Conservation (phyloP, 495 filamentous ascomycete species). For the Lentithecium fluviatile region DNA sequence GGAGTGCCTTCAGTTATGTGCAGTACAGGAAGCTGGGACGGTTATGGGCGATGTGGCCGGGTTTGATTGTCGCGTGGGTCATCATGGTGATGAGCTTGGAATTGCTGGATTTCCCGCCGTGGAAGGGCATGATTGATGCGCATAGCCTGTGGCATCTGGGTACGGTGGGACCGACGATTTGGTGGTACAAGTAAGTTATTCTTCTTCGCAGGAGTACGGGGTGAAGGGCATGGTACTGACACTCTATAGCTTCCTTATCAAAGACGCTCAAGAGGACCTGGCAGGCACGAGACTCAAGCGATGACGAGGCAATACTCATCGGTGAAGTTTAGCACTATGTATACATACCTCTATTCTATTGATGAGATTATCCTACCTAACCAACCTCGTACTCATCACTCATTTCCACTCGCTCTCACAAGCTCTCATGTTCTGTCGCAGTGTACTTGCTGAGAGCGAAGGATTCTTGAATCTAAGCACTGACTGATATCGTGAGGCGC, state of each 20-base stretch:
- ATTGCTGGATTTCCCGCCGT: slow-evolving; percentile 87
- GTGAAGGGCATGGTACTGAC: slow-evolving; percentile 1
- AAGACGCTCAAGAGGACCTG: slow-evolving; percentile 70
- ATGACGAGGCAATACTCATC: background rate
- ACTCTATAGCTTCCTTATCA: slow-evolving; percentile 66
- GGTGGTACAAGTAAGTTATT: slow-evolving; percentile 89
- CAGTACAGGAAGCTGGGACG: slow-evolving; percentile 67
- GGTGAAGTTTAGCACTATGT: no score
- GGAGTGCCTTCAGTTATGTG: slow-evolving; percentile 77
- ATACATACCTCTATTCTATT: no score
- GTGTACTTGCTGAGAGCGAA: no score
- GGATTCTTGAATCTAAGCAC: no score
- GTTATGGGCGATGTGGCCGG: slow-evolving; percentile 86
- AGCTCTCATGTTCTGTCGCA: no score
- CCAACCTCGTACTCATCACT: no score
- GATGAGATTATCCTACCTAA: no score
- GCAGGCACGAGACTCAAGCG: slow-evolving; percentile 10
- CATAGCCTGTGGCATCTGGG: slow-evolving; percentile 96
- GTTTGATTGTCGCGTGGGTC: slow-evolving; percentile 89
- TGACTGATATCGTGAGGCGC: no score
- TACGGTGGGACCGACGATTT: slow-evolving; percentile 81
- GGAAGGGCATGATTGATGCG: slow-evolving; percentile 80
- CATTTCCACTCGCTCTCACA: no score
- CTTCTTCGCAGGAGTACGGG: background rate
- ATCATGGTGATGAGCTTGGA: slow-evolving; percentile 93